Evolutionary conservation across 305 asterid genomes (phyloP).

Genomic region (Stenogyne calaminthoides): DNA sequence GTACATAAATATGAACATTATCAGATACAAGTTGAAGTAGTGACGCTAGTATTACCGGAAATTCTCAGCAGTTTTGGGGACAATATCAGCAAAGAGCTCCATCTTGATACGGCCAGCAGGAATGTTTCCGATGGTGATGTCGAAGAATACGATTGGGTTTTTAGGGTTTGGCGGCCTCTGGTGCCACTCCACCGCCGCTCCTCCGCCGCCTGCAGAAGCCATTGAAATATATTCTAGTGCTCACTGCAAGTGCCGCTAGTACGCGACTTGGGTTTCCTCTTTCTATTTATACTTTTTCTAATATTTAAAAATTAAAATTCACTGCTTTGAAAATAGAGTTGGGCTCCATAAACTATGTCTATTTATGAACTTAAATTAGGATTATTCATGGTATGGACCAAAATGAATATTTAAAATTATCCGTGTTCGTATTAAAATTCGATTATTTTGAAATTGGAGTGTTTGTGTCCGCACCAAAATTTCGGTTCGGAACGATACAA

Average conservation of each 20-base stretch:
- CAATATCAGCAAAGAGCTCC: constrained; percentile 95
- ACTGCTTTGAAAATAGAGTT: too few species aligned
- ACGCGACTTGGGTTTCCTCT: not conserved
- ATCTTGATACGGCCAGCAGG: constrained; percentile 98
- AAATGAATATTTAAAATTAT: too few species aligned
- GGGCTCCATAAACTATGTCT: too few species aligned
- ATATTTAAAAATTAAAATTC: too few species aligned
- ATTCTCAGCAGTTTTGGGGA: constrained; percentile 95
- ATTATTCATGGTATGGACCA: too few species aligned
- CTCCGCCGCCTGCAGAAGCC: constrained; percentile 47
- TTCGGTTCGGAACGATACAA: too few species aligned
- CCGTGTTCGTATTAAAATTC: too few species aligned
- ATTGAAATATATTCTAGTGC: constrained; percentile 17
- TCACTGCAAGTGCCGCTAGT: not conserved
- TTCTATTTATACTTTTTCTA: not conserved
- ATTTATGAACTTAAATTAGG: too few species aligned
- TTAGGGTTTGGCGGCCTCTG: constrained; percentile 93
- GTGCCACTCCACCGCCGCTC: constrained; percentile 87
- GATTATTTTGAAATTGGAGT: too few species aligned
- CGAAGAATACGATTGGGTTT: constrained; percentile 94
- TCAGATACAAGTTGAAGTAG: not conserved
- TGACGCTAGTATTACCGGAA: constrained; percentile 51
- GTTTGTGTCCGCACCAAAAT: too few species aligned
- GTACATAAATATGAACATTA: not conserved
- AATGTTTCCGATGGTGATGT: constrained; percentile 78